Evolutionary conservation across 345 rosid genomes (phyloP), one percentile per base, ranked within the genome.

Genomic region (Orychophragmus violaceus): DNA sequence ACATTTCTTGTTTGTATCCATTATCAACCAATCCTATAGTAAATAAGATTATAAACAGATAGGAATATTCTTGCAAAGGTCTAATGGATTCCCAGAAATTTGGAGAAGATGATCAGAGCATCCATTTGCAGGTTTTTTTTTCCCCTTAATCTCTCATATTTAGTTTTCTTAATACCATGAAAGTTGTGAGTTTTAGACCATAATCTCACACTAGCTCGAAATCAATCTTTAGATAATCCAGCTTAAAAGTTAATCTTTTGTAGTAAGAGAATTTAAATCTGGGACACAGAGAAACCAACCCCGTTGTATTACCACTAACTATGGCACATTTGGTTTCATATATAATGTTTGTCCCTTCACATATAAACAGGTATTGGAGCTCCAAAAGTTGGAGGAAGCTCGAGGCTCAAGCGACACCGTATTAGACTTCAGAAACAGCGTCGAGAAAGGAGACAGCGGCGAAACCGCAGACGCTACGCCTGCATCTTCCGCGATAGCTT

Each of bases 391-490:
- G 0, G 81, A 85, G 36, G 87, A 79, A 29, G 66, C 82, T 1
- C 50, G 78, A 36, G 88, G 87, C 21, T 86, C 91, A 10, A 42
- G 70, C 65, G 54, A 68, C 70, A 83, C 85, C 37, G 80, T 82
- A 27, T 91, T 85, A 14, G 90, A 84, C 49, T 85, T 84, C 2
- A 84, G 70, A 46, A 70, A 72, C 71, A 72, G 77, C 55, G 50
- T 60, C 0, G 88, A 74, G 76, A 80, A 79, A 63, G 66, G 80
- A 62, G 88, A 84, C 37, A 77, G 90, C 55, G 74, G 91, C 59
- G 71, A 25, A 18, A 55, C 76, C 41, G 76, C 64, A 64, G 70
- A 72, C 52, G 77, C 64, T 0, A 75, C 66, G n/a, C 72, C 86
- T 16, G 57, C 37, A 42, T 52, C 77, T 9, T 62, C 82, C 0